Percentiles rank a stretch among this genome's conserved stretches.
Conservation (phyloP, 371 early-diverging fungal genomes). For the Mortierella sp. region DNA sequence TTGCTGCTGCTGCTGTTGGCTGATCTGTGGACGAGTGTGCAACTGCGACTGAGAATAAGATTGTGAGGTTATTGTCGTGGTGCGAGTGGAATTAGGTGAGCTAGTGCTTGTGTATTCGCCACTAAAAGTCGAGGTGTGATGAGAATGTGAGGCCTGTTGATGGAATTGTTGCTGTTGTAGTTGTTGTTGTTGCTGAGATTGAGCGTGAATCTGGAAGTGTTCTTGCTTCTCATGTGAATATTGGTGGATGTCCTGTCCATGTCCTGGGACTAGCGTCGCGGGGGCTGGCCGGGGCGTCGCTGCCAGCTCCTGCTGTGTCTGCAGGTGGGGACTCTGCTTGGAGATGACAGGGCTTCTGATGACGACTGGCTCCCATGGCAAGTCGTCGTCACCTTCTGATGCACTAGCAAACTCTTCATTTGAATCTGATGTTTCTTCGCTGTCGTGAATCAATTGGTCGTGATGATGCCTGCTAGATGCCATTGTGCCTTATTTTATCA, state of each 20-base stretch:
- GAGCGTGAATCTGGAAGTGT: neutral
- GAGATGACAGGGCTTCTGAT: constrained; percentile 34
- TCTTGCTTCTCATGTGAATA: neutral
- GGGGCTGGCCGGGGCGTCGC: constrained; percentile 10
- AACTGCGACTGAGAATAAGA: constrained; percentile 8
- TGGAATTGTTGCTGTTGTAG: constrained; percentile 4
- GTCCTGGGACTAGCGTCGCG: neutral
- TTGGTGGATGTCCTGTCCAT: neutral
- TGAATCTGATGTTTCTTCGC: constrained; percentile 41
- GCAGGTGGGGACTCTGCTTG: constrained; percentile 18
- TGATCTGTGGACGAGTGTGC: neutral
- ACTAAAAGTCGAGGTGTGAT: neutral
- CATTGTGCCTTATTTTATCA: neutral
- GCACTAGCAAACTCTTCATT: constrained; percentile 57
- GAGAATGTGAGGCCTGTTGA: neutral
- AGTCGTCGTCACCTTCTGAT: constrained; percentile 55
- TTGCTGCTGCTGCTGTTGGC: constrained; percentile 15
- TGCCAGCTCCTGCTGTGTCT: constrained; percentile 3
- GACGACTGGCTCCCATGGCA: constrained; percentile 48
- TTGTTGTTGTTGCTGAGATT: constrained; percentile 6
- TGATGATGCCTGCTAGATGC: constrained; percentile 14
- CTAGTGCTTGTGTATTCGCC: constrained; percentile 7
- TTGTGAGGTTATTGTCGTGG: neutral
- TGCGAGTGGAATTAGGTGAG: neutral
- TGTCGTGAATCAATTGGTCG: constrained; percentile 20